Base-by-base conservation (phyloP, 2,329 filamentous ascomycete species). In the Teratosphaeria zuluensis region DNA sequence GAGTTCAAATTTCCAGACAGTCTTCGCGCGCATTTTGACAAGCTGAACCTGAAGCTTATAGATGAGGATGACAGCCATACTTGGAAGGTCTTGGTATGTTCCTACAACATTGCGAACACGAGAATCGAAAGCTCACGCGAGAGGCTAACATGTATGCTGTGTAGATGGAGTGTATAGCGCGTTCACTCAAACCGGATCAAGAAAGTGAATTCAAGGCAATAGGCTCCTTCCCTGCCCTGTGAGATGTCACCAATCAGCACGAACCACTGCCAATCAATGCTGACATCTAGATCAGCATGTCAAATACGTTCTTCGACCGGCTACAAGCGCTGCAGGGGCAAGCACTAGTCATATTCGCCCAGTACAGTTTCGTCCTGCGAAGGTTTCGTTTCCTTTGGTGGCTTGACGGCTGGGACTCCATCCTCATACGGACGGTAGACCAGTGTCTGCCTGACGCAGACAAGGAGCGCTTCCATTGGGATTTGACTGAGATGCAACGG, bases 191-290 rank as follows among this genome's bases (percentile, higher is more conserved):
- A 42, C 52, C n/a, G 9, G 42, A 56, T 30, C 55, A 54, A 3
- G 58, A 53, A 24, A 59, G 55, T 28, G 64, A 67, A 19, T 54
- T 65, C 11, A 56, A 62, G 53, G 62, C 61, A 11, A 61, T 68
- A 35, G 64, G 63, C 4, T 62, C 63, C 24, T 67, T 65, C 51
- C 66, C 66, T 11, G 62, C 66, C 1, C 57, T 66, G 57, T 48
- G n/a, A 48, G 42, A 48, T 5, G n/a, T 8, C n/a, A 19, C 19
- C n/a, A 21, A 21, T 1, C 16, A 19, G 9, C 33, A 48, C 4
- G n/a, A 8, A 11, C 1, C 19, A 19, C n/a, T n/a, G n/a, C 19
- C 4, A 8, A 21, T 8, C 16, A 2, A 48, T 5, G 42, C 42
- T 48, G 42, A 48, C n/a, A 16, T 8, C 16, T 19, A 8, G 16